Base-by-base conservation (phyloP, 1,139 yeast genomes). In the Schwanniomyces etchellsii region DNA sequence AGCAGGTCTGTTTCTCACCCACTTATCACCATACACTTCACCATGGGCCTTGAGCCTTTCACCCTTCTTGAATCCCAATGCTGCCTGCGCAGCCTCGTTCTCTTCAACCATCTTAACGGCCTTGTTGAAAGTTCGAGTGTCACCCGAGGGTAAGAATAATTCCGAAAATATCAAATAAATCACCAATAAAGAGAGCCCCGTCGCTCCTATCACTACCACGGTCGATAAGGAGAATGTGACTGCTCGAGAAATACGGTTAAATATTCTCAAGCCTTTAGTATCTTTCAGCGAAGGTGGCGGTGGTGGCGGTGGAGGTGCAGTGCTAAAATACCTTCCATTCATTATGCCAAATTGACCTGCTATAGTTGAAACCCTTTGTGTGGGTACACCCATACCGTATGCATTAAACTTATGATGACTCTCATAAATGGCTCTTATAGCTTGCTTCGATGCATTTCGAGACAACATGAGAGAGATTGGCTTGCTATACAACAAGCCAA, bases 1-100 rank as follows among this genome's bases (percentile, higher is more conserved):
- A 28, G 84, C 77, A 2, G 96, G 95, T 57, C 96, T 76, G 50
- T 83, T 84, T 58, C 95, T 73, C 5, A 86, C 81, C 94, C 96
- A 86, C 45, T 74, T 74, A 49, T 81, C 88, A 29, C 76, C 77
- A 5, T 52, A 41, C 4, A 71, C 67, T 42, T 83, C 93, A 24
- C 96, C 96, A 48, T 83, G 82, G 0, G 96, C 96, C 50, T 81
- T 81, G 35, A 88, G 64, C 47, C 86, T 72, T 34, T 69, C 72
- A 10, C 76, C 77, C 14, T 63, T 56, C 9, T 66, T 53, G 35
- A 80, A 66, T 5, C 74, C 71, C 31, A 89, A 62, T 21, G 77
- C 51, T 40, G 64, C 58, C 43, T 79, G 80, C 5, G 83, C 81
- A 21, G 55, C 59, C 29, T 70, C 71, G 50, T 81, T 84, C 37